These are phyloP conservation scores for Calonectria naviculata DNA, from an alignment of 2,329 filamentous ascomycete species.

Conservation along the genomic window DNA sequence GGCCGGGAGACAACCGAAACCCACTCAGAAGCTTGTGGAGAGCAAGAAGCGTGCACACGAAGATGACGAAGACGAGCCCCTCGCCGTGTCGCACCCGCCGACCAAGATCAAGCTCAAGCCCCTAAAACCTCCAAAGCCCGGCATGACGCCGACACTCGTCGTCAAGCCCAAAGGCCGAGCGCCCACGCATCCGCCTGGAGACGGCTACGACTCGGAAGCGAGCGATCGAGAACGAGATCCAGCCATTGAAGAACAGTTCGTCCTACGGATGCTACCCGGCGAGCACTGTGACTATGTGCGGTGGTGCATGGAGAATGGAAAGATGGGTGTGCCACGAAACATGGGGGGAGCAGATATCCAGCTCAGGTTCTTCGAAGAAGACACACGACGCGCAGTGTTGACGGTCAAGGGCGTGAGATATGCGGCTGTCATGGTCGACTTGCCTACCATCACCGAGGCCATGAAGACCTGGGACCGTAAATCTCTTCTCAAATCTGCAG, in stretches of 20 bases:
- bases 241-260: slow-evolving; percentile 87
- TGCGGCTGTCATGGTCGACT: slow-evolving; percentile 82
- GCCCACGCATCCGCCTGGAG: slow-evolving; percentile 78
- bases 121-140: slow-evolving; percentile 53
- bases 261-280: slow-evolving; percentile 89
- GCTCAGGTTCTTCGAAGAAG: slow-evolving; percentile 82
- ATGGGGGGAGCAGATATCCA: slow-evolving; percentile 81
- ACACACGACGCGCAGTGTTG: slow-evolving; percentile 79
- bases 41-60: slow-evolving; percentile 72
- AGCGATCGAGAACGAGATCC: slow-evolving; percentile 91
- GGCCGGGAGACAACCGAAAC: slow-evolving; percentile 68
- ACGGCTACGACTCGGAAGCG: slow-evolving; percentile 96
- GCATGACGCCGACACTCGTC: slow-evolving; percentile 50
- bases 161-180: slow-evolving; percentile 75
- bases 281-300: slow-evolving; percentile 87
- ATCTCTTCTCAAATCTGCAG: slow-evolving; percentile 87
- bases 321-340: slow-evolving; percentile 73
- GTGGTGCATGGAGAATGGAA: slow-evolving; percentile 79
- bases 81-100: slow-evolving; percentile 46
- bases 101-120: slow-evolving; percentile 67
- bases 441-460: slow-evolving; percentile 88
- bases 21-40: slow-evolving; percentile 66
- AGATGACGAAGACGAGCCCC: slow-evolving; percentile 60
- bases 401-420: slow-evolving; percentile 77
- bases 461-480: slow-evolving; percentile 96